These are phyloP conservation scores for Sideroxylon spinosum DNA, from an alignment of 179 eudicot genomes.

Conservation along the genomic window DNA sequence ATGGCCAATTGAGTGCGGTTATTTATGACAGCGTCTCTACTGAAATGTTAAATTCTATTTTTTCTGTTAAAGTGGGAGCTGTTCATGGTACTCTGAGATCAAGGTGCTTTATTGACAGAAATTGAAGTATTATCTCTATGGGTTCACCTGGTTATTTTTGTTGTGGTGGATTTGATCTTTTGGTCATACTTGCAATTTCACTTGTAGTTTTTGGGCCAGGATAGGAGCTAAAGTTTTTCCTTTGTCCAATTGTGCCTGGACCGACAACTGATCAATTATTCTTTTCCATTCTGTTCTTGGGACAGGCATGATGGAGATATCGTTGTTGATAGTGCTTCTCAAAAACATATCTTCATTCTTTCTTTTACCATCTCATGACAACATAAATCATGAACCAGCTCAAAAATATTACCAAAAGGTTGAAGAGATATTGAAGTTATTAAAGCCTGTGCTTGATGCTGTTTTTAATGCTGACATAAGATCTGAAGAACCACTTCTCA, in stretches of 20 bases:
- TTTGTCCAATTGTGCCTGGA: background rate
- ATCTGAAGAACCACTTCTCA: slow-evolving; percentile 51
- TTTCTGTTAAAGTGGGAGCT: background rate
- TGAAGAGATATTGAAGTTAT: slow-evolving; percentile 67
- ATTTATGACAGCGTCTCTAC: background rate
- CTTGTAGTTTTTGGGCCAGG: background rate
- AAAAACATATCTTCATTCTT: slow-evolving; percentile 58
- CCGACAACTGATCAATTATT: background rate
- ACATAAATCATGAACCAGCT: slow-evolving; percentile 49
- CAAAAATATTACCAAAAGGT: slow-evolving; percentile 54
- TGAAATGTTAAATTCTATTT: background rate
- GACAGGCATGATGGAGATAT: slow-evolving; percentile 81
- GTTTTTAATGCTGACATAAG: slow-evolving; percentile 50
- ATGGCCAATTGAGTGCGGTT: background rate
- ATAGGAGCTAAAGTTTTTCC: background rate
- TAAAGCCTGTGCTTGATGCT: slow-evolving; percentile 70
- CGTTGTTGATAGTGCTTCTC: slow-evolving; percentile 66
- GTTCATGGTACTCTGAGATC: background rate
- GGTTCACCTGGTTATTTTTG: background rate
- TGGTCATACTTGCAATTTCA: slow-evolving; percentile 1
- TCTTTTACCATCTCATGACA: slow-evolving; percentile 48
- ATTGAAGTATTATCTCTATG: background rate
- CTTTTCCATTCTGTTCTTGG: slow-evolving; percentile 14
- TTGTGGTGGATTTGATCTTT: background rate
- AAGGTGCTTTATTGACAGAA: background rate